Evolutionary conservation across 1,284 basidiomycete species (phyloP).

Genomic region (Rhodotorula sp.): DNA sequence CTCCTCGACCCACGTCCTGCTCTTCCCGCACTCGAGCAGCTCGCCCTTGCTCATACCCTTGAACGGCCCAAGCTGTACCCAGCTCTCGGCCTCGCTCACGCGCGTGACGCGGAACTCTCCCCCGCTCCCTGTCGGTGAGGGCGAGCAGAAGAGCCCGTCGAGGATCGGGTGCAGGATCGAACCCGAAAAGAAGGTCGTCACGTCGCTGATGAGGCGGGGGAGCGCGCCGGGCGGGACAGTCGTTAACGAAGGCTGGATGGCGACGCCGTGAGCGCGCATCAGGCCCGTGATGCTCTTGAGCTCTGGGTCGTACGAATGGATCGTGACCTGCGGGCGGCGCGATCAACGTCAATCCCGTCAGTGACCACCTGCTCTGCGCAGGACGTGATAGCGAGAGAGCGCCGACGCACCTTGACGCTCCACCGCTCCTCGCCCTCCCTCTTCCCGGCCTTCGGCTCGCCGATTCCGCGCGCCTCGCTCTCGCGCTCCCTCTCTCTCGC

Average conservation of each 20-base stretch:
- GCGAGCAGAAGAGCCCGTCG: conserved; percentile 23
- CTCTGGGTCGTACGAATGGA: conserved; percentile 18
- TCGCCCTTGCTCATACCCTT: conserved; percentile 24
- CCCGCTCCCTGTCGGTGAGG: conserved; percentile 2
- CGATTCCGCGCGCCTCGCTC: background rate
- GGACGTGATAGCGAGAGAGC: background rate
- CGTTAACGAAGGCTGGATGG: background rate
- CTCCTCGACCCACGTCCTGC: conserved; percentile 26
- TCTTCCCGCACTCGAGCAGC: conserved; percentile 5
- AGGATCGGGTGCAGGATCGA: conserved; percentile 27
- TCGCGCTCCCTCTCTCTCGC: background rate
- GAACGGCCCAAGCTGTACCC: conserved; percentile 40
- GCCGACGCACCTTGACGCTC: conserved; percentile 27
- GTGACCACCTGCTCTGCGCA: background rate
- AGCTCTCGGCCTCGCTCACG: conserved; percentile 27
- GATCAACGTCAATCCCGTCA: background rate
- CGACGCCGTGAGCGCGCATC: conserved; percentile 36
- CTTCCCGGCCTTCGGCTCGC: background rate
- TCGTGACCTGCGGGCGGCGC: conserved; percentile 21
- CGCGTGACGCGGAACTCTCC: conserved; percentile 12
- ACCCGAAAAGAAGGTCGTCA: conserved; percentile 36
- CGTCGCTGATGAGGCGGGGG: background rate
- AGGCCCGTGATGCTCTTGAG: conserved; percentile 17
- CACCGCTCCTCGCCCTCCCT: conserved; percentile 29
- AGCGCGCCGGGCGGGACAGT: background rate